Percentiles rank a stretch among this genome's conserved stretches.
phyloP scores from a whole-genome alignment of 805 yeast genomes.

The Pichia exigua region DNA sequence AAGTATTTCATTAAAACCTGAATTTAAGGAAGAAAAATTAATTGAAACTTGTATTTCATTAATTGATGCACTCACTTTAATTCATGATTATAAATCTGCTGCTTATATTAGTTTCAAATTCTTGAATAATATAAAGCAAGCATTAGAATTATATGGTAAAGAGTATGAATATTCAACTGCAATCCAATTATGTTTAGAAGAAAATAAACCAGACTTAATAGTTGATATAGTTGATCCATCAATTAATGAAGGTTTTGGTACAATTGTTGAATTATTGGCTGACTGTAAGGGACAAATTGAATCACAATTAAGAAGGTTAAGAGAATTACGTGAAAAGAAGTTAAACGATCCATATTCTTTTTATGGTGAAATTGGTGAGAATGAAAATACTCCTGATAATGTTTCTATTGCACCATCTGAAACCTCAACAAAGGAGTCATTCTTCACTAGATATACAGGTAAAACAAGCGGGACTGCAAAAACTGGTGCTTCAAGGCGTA shows the following conservation, averaged over 20 bases:
- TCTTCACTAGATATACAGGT: constrained; percentile 93
- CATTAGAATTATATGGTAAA: constrained; percentile 64
- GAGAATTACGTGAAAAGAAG: constrained; percentile 81
- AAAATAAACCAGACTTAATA: constrained; percentile 38
- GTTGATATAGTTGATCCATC: constrained; percentile 61
- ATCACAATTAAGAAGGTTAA: constrained; percentile 75
- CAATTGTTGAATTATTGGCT: constrained; percentile 80
- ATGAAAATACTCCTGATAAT: constrained; percentile 78
- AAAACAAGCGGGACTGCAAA: constrained; percentile 93
- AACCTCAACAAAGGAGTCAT: constrained; percentile 85
- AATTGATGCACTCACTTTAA: constrained; percentile 52
- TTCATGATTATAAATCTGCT: constrained; percentile 69
- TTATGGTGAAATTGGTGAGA: constrained; percentile 57
- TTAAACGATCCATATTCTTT: constrained; percentile 78
- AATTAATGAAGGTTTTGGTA: constrained; percentile 81
- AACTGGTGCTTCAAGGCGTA: constrained; percentile 90
- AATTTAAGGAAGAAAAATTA: constrained; percentile 31
- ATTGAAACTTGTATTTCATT: constrained; percentile 50
- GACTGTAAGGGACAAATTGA: constrained; percentile 82
- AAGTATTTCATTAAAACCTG: constrained; percentile 41
- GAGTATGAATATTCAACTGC: constrained; percentile 73
- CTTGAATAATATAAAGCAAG: constrained; percentile 51
- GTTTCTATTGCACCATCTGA: constrained; percentile 94
- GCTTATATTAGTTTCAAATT: constrained; percentile 66
- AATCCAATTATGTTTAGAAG: constrained; percentile 49